phyloP scores from a whole-genome alignment of 2,329 filamentous ascomycete species.

The Xylariomycetidae sp. region DNA sequence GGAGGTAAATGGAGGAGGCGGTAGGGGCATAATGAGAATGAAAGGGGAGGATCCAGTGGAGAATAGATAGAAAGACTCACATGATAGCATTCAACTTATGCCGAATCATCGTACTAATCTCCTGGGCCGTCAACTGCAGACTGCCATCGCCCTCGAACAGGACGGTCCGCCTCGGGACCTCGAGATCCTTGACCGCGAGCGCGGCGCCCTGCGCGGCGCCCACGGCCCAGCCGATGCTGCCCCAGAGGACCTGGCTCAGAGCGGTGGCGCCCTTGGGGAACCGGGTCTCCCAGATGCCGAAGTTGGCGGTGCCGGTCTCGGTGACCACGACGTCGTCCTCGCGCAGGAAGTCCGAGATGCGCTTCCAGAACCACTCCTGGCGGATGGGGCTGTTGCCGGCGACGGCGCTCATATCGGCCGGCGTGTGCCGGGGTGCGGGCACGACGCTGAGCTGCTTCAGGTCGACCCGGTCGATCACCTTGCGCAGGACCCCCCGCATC shows the following conservation, averaged over 20 bases:
- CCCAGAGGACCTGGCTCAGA: slow-evolving; percentile 73
- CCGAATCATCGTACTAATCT: slow-evolving; percentile 77
- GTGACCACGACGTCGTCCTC: slow-evolving; percentile 75
- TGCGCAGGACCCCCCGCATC: slow-evolving; percentile 73
- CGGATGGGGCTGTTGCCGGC: slow-evolving; percentile 46
- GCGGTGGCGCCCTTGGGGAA: slow-evolving; percentile 76
- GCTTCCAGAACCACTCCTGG: slow-evolving; percentile 74
- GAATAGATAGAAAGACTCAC: slow-evolving; percentile 38
- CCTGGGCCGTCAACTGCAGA: slow-evolving; percentile 80
- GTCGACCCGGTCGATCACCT: slow-evolving; percentile 59
- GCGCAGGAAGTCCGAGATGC: slow-evolving; percentile 66
- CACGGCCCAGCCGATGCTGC: slow-evolving; percentile 60
- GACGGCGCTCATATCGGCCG: slow-evolving; percentile 29
- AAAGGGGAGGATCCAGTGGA: too few species aligned
- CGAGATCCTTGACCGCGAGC: slow-evolving; percentile 65
- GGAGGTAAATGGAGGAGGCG: not conserved
- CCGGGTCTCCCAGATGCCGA: slow-evolving; percentile 80
- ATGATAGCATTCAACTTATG: slow-evolving; percentile 72
- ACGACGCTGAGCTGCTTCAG: slow-evolving; percentile 52
- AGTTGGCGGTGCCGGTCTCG: slow-evolving; percentile 84
- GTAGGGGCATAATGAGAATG: too few species aligned
- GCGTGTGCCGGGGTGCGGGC: slow-evolving; percentile 44
- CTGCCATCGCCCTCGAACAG: slow-evolving; percentile 87
- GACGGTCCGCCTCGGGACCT: slow-evolving; percentile 58
- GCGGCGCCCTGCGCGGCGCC: slow-evolving; percentile 62